phyloP scores from a whole-genome alignment of 495 filamentous ascomycete genomes.

The Jackrogersella multiformis region DNA sequence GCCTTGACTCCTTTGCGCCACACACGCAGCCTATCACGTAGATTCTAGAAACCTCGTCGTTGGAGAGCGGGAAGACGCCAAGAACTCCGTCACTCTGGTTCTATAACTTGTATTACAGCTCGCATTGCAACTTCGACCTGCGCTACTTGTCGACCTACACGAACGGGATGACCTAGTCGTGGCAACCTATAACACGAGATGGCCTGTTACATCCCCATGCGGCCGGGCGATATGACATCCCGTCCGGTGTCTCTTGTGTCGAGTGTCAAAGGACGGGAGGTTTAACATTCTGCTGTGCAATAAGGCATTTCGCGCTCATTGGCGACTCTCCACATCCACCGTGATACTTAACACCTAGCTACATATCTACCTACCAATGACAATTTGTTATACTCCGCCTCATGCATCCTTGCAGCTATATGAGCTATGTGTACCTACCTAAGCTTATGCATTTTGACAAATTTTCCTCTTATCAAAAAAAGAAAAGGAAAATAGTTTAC shows the following conservation, averaged over 20 bases:
- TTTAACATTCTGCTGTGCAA: slow-evolving; percentile 4
- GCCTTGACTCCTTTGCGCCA: slow-evolving; percentile 25
- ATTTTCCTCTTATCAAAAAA: background rate
- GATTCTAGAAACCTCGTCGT: slow-evolving; percentile 3
- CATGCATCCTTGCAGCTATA: slow-evolving; percentile 3
- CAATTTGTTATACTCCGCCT: slow-evolving; percentile 2
- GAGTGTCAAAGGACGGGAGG: background rate
- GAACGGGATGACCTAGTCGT: slow-evolving; percentile 4
- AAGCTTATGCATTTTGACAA: too few relatives aligned
- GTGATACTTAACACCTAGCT: background rate
- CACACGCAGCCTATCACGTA: slow-evolving; percentile 20
- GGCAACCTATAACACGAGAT: slow-evolving; percentile 35
- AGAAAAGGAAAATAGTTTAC: background rate
- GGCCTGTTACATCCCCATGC: slow-evolving; percentile 8
- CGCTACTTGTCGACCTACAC: background rate
- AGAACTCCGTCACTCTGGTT: slow-evolving; percentile 14
- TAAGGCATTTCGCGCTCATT: slow-evolving; percentile 23
- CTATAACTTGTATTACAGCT: slow-evolving; percentile 6
- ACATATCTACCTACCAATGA: background rate
- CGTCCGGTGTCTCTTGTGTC: slow-evolving; percentile 4
- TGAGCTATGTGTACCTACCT: background rate
- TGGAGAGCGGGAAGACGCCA: slow-evolving; percentile 4
- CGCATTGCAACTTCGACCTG: too few relatives aligned
- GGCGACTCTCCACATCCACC: slow-evolving; percentile 1
- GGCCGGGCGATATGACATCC: slow-evolving; percentile 13